A percentile compares a stretch with the other conserved stretches of the same genome.
These are phyloP conservation scores for Cryptococcus sp. DNA, from an alignment of 1,284 basidiomycete species.

Conservation along the genomic window DNA sequence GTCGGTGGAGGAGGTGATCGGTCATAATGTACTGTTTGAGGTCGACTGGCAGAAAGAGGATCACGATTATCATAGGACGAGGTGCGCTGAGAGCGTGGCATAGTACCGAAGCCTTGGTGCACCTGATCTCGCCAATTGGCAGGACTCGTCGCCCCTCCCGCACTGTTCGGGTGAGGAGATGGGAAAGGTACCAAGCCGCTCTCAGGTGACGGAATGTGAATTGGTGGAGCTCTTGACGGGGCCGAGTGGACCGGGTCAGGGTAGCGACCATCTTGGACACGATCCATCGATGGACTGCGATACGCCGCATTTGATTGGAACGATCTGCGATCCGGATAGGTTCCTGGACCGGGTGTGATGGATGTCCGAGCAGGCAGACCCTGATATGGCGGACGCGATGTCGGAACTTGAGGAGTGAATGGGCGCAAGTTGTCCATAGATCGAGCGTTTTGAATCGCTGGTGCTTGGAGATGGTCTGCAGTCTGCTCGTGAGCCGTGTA, in stretches of 20 bases:
- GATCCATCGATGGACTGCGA: conserved; percentile 27
- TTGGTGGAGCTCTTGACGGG: conserved; percentile 11
- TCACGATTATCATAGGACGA: conserved; percentile 11
- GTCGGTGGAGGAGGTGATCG: conserved; percentile 31
- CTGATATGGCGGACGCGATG: conserved; percentile 26
- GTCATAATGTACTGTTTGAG: conserved; percentile 32
- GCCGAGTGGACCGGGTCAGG: conserved; percentile 26
- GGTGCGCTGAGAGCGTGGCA: conserved; percentile 8
- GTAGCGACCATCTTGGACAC: conserved; percentile 36
- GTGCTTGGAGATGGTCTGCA: conserved; percentile 16
- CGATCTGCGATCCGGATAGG: conserved; percentile 11
- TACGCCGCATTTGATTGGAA: conserved; percentile 14
- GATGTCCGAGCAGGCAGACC: conserved; percentile 25
- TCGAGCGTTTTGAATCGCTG: conserved; percentile 24
- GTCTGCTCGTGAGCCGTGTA: conserved; percentile 13
- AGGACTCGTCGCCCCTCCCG: neutral
- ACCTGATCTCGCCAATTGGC: conserved; percentile 5
- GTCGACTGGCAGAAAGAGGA: conserved; percentile 14
- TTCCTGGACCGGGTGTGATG: conserved; percentile 25
- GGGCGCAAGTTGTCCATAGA: conserved; percentile 40
- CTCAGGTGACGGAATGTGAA: conserved; percentile 11
- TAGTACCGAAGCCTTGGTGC: conserved; percentile 7
- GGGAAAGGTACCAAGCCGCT: conserved; percentile 36
- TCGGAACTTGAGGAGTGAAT: conserved; percentile 14
- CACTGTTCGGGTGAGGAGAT: conserved; percentile 29